Evolutionary conservation across 371 early-diverging fungal genomes (phyloP).

Genomic region (Fennellomyces sp.): DNA sequence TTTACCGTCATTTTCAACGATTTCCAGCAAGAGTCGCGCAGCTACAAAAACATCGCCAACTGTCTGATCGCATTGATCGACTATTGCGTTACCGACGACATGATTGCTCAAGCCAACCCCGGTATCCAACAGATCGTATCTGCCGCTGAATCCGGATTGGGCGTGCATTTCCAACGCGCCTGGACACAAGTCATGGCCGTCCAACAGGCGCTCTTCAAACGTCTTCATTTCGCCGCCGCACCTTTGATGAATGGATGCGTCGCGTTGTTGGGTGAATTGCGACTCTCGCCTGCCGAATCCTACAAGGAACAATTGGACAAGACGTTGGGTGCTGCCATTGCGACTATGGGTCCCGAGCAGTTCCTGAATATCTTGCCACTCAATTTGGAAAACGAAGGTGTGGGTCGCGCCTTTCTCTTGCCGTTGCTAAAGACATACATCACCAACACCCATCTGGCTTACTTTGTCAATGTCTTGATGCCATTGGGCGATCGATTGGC

Average conservation of each 20-base stretch:
- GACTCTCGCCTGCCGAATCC: slow-evolving; percentile 82
- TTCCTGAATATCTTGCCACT: slow-evolving; percentile 85
- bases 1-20: slow-evolving; percentile 74
- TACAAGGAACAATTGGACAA: slow-evolving; percentile 86
- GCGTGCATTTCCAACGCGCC: slow-evolving; percentile 78
- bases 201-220: slow-evolving; percentile 74
- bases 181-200: slow-evolving; percentile 85
- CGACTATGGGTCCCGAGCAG: slow-evolving; percentile 78
- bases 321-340: slow-evolving; percentile 79
- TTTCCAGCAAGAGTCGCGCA: slow-evolving; percentile 67
- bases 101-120: slow-evolving; percentile 58
- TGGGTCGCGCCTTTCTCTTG: slow-evolving; percentile 83
- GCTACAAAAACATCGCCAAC: slow-evolving; percentile 60
- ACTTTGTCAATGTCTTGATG: slow-evolving; percentile 70
- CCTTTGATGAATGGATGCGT: slow-evolving; percentile 68
- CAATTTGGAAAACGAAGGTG: slow-evolving; percentile 71
- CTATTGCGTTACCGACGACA: slow-evolving; percentile 71
- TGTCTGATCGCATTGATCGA: slow-evolving; percentile 70
- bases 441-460: slow-evolving; percentile 79
- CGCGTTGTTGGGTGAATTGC: slow-evolving; percentile 72
- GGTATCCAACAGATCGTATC: slow-evolving; percentile 53
- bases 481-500: slow-evolving; percentile 82
- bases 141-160: slow-evolving; percentile 61
- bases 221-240: slow-evolving; percentile 68
- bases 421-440: slow-evolving; percentile 79